Base-by-base conservation (phyloP, 257 asterid genomes). In the Agastache rugosa region DNA sequence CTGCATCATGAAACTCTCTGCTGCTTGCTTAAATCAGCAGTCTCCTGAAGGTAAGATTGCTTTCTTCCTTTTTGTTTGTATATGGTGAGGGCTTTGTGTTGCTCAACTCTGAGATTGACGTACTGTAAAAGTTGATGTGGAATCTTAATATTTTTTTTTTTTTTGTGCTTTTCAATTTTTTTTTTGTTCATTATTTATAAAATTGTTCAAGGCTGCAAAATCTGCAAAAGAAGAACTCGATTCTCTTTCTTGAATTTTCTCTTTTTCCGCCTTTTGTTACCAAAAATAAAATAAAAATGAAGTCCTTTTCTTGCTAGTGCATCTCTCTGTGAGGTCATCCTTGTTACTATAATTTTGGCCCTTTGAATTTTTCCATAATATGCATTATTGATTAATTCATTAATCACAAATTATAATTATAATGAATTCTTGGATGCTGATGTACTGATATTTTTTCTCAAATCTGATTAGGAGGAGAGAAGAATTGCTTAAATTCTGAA, bases 401-500 rank as follows among this genome's bases (percentile, higher is more conserved):
- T 66, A 56, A 45, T 35, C 50, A 63, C 19, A 37, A 35, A 3
- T 35, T 35, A 35, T 53, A 25, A 6, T 27, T 19, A 35, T 20
- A 25, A 14, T 27, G 20, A 14, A 27, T 27, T 27, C 3, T 7
- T 27, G 16, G 15, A 54, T 11, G 12, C 51, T 44, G 6, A 44
- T 44, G 7, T 58, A 25, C 19, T 25, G 35, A 71, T 67, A 11
- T 55, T 78, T 65, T 70, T 64, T 48, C 45, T 82, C 23, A 64
- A 55, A 29, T 67, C 60, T 60, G 68, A 77, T 55, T 63, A 58
- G 78, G 83, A 84, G 92, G 90, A 15, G 90, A 85, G 23, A 82
- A 83, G 31, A 87, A 75, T 74, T 85, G 88, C 83, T 63, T 91
- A 16, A 91, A 88, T 76, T 88, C 93, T 29, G 96, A 91, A 80